Base-by-base conservation (phyloP, 352 stramenopile genomes). In the Achlya hypogyna region DNA sequence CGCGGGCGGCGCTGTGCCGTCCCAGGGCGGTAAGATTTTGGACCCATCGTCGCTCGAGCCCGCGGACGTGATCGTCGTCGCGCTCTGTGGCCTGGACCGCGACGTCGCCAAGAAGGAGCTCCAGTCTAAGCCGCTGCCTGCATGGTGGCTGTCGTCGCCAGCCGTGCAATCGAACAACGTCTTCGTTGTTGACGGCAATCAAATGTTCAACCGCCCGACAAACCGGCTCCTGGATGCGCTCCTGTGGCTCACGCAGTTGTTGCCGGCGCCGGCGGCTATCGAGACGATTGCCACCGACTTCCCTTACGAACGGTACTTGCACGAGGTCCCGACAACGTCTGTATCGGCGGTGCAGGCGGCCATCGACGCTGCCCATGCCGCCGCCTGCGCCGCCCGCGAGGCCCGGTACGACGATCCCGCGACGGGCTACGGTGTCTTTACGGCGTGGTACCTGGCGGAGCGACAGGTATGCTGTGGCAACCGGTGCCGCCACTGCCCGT, bases 401-500 rank as follows among this genome's bases (percentile, higher is more conserved):
- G 70, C 80, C 23, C 89, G 78, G 64, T 97, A 97, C 71, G 87
- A 69, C 22, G 89, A 97, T 68, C 88, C 89, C 25, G 74, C 70
- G 23, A 93, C 86, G 0, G 88, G 87, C 4, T 96, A 96, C 69
- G 82, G 71, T 1, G 90, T 97, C 1, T 91, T 97, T 75, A 97
- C 90, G 1, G 75, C 82, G 51, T 65, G 91, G 40, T 84, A 83
- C 42, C 78, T 95, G 60, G 68, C 73, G 42, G 73, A 85, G 32
- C 79, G 87, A 53, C 88, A 93, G 51, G 82, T 82, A 47, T 97
- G 90, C 67, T 97, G 90, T 74, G 90, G 90, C 35, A 90, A 86
- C 53, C 82, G 86, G 22, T 97, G 90, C 72, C 79, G 90, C 8
- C 90, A 97, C 67, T 97, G 90, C 74, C 88, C 88, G 0, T 97